These are phyloP conservation scores for Spirogloea muscicola DNA, from an alignment of 139 green algal species.

Conservation along the genomic window DNA sequence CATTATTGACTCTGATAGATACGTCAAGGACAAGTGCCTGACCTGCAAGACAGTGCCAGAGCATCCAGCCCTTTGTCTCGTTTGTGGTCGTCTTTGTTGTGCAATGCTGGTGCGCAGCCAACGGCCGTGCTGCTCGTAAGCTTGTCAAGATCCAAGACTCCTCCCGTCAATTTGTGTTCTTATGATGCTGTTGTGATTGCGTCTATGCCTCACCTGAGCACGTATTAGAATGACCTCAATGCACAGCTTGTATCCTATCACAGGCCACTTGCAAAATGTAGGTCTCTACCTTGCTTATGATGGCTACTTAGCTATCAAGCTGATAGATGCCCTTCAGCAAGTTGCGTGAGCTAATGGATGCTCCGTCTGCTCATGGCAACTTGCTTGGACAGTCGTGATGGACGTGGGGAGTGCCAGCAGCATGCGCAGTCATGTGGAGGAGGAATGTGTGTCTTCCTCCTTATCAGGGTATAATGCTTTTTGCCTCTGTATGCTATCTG, in stretches of 20 bases:
- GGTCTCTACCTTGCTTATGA: too few species aligned
- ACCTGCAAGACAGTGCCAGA: conserved; percentile 36
- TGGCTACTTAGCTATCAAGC: too few species aligned
- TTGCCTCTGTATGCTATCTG: too few species aligned
- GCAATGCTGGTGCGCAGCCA: background rate
- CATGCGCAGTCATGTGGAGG: conserved; percentile 11
- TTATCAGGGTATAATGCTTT: conserved; percentile 16
- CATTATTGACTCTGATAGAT: background rate
- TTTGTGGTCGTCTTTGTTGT: conserved; percentile 21
- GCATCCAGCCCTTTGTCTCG: conserved; percentile 35
- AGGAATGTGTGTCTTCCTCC: conserved; percentile 27
- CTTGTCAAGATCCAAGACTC: background rate
- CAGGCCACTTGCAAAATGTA: too few species aligned
- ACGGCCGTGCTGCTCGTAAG: conserved; percentile 11
- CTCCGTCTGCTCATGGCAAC: too few species aligned
- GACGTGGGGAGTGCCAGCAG: conserved; percentile 21
- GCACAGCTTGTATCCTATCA: too few species aligned
- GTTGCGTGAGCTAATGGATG: too few species aligned
- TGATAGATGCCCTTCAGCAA: too few species aligned
- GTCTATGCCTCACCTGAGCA: too few species aligned
- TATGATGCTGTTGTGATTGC: background rate
- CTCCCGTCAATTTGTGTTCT: background rate
- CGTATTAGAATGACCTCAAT: too few species aligned
- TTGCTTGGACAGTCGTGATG: background rate
- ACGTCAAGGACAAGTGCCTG: conserved; percentile 15